Evolutionary conservation across 371 early-diverging fungal genomes (phyloP), one percentile per base, ranked within the genome.

Genomic region (Rhizopus stolonifer): DNA sequence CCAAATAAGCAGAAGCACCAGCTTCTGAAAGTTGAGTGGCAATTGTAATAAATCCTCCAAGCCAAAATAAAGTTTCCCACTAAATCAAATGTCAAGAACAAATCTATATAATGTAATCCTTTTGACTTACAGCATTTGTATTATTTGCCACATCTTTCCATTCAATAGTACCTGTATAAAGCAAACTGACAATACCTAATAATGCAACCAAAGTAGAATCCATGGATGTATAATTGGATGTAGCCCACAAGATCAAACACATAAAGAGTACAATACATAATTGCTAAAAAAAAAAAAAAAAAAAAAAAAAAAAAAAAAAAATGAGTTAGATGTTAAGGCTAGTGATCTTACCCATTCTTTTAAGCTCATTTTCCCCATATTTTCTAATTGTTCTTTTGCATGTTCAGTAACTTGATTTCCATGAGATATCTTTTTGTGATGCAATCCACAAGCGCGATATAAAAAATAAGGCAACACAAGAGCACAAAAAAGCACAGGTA

Each of bases 61-160:
- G 68, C 91, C 92, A 92, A 55, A 87, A 89, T 33, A 87, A 78
- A 4, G 88, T 82, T 56, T 92, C 92, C 92, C 92, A 91, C 79
- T 77, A 47, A 26, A 48, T 44, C 23, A 21, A 15, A 34, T 18
- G 29, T 29, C 13, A 47, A 2, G 15, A 10, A 46, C 8, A 45
- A 36, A 15, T 8, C 15, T 14, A 34, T 14, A 10, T 14, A 13
- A n/a, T 19, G 26, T 42, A 9, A 4, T 46, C 14, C 7, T 17
- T 11, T 22, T 21, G 11, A 59, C 61, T 66, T 70, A 76, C 76
- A 26, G 88, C 89, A 59, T 83, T 83, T 42, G 77, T 73, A 63
- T 90, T 89, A 24, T 61, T 69, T 7, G 80, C 56, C 7, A 92
- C 70, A 55, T 90, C 87, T 39, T 81, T 80, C 92, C 92, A 92